phyloP scores from a whole-genome alignment of 2,329 filamentous ascomycete genomes.

The Myriosclerotinia scirpicola region DNA sequence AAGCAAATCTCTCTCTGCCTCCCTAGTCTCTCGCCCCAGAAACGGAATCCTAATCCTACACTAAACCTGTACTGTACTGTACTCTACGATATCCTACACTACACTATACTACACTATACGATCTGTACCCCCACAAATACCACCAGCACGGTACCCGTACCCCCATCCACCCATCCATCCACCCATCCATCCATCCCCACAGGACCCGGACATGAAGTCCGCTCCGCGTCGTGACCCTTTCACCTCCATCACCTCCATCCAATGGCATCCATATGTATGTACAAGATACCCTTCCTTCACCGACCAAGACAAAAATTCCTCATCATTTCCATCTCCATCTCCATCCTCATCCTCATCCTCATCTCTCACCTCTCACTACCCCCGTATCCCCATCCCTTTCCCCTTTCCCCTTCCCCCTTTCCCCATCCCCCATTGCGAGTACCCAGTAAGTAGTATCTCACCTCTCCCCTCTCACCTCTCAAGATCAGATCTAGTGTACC shows the following conservation, averaged over 20 bases:
- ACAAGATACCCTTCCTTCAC: background rate
- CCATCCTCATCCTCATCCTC: too few species aligned
- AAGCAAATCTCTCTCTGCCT: too few species aligned
- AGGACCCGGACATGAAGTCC: background rate
- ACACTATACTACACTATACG: too few species aligned
- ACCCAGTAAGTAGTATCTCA: too few species aligned
- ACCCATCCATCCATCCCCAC: background rate
- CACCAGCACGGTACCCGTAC: slow-evolving; percentile 17
- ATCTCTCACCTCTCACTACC: too few species aligned
- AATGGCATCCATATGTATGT: background rate
- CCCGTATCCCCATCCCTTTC: too few species aligned
- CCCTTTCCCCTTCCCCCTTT: too few species aligned
- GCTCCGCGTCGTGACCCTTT: background rate
- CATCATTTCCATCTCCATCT: background rate
- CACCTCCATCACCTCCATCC: background rate
- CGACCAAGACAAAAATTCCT: background rate
- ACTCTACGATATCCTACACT: too few species aligned
- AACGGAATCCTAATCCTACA: too few species aligned
- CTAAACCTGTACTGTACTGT: too few species aligned
- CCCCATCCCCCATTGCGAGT: too few species aligned
- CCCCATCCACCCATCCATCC: background rate
- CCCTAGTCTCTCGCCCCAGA: background rate
- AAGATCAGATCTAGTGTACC: slow-evolving; percentile 8
- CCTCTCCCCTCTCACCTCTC: too few species aligned
- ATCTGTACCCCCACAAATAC: background rate